These are phyloP conservation scores for Lathyrus oleraceus DNA, from an alignment of 306 rosid genomes.

Conservation along the genomic window DNA sequence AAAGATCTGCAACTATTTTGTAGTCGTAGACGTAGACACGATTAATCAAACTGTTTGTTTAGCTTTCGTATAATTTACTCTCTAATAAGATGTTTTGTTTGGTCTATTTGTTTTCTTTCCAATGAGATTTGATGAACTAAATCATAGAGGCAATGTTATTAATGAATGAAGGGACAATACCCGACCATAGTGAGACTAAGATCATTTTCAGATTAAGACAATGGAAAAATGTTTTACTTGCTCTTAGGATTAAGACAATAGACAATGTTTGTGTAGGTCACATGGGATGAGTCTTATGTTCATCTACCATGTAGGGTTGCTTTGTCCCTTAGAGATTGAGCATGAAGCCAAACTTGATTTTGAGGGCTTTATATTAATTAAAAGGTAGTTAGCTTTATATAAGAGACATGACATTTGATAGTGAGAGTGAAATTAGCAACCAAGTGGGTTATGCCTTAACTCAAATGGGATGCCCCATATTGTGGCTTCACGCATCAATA, in stretches of 20 bases:
- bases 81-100: constrained; percentile 14
- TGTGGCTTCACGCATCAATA: background rate
- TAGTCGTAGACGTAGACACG: too few relatives aligned
- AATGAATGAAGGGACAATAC: constrained; percentile 38
- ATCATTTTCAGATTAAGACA: constrained; percentile 50
- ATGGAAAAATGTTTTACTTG: constrained; percentile 43
- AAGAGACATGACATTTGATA: background rate
- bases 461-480: background rate
- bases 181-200: constrained; percentile 41
- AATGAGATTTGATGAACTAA: constrained; percentile 36
- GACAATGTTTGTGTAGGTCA: constrained; percentile 41
- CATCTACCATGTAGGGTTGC: constrained; percentile 42
- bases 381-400: background rate
- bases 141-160: constrained; percentile 35
- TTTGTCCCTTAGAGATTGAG: constrained; percentile 39
- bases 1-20: too few relatives aligned
- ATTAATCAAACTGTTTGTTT: too few relatives aligned
- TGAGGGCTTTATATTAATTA: constrained; percentile 19
- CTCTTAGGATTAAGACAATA: constrained; percentile 35
- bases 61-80: too few relatives aligned
- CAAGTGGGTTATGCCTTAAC: background rate
- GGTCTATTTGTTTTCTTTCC: constrained; percentile 35
- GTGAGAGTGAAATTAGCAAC: background rate
- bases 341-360: constrained; percentile 31
- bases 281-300: constrained; percentile 45